Base-by-base conservation (phyloP, 2,329 filamentous ascomycete species). In the Trichoderma gracile region DNA sequence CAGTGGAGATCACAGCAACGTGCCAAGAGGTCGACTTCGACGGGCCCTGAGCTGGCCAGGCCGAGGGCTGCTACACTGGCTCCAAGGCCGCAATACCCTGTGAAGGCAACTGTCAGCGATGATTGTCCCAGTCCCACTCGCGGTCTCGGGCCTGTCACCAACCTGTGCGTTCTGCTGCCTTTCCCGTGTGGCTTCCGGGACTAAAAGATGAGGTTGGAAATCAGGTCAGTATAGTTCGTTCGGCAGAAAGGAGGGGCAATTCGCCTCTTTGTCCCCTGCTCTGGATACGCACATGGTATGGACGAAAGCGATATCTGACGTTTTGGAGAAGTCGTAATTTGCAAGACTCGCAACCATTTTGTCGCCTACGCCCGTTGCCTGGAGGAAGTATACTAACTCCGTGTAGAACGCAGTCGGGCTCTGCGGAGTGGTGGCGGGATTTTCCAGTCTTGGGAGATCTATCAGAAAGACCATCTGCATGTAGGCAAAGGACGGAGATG, bases 271-370 rank as follows among this genome's bases (percentile, higher is more conserved):
- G 5, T 19, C 15, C 8, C 47, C 25, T 56, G 15, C 27, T 49
- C 40, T 17, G 25, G 42, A 9, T 23, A 73, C 88, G 76, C 77
- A 92, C 89, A 96, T 91, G 8, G 90, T 89, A 74, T 96, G 92
- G 7, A 98, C 86, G 74, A 99, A 97, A 1, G 86, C 90, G 68
- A 96, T 83, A 38, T 85, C 79, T 12, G 77, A 76, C 0, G 94
- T 97, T 66, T 84, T 82, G 2, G 85, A 83, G 72, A 96, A 98
- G 75, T 98, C 92, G 75, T 96, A 98, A 38, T 86, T 87, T 23
- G 83, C 77, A 5, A 98, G 77, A 58, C 91, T 93, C 5, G 81
- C 76, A 38, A 91, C 77, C 49, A 96, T 82, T 21, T 82, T 83
- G 17, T 85, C 79, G 3, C 89, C 83, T 8, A 96, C 74, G 0